Evolutionary conservation across 345 rosid genomes (phyloP), one percentile per base, ranked within the genome.

Genomic region (Heritiera littoralis): DNA sequence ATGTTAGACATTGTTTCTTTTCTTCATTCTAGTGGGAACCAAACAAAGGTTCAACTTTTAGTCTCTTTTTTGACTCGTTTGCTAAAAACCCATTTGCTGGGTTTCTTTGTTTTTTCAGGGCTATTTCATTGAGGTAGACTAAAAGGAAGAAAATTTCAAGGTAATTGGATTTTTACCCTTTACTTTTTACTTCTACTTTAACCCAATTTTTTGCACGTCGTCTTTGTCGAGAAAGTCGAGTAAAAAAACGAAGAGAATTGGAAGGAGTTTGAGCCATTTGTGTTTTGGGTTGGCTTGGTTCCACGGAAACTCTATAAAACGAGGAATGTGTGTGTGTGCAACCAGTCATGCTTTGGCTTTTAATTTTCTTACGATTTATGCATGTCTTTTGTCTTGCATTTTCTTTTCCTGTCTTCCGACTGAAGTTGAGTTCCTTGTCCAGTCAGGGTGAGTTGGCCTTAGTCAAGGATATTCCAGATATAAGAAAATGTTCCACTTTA

Each of bases 381-480:
- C 76, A 72, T 72, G 63, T 72, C 28, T 9, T 12, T 48, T 52
- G 46, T 35, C 61, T 52, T 52, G 76, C 63, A 9, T 72, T 70
- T 72, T 72, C 60, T 52, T 72, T 52, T 15, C 9, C 17, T 9
- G 15, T 15, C 45, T 70, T 70, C 41, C 45, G 15, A 9, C 28
- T 2, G 10, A 32, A 15, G 0, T 35, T 3, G 45, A 30, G 23
- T 9, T 17, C 7, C 6, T 66, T 72, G 75, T 5, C 3, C 28
- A 56, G 28, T n/a, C 28, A 6, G 61, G 23, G 17, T 32, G 9
- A 49, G 75, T 71, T 49, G 75, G 15, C 75, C 48, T 71, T 71
- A 49, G 6, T 49, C 20, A 14, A 14, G 11, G 20, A 0, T 30
- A 49, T 49, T 71, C 20, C 23, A 13, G 59, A 30, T 71, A 51